Evolutionary conservation across 352 stramenopile species (phyloP).

Genomic region (Phytophthora pseudosyringae): DNA sequence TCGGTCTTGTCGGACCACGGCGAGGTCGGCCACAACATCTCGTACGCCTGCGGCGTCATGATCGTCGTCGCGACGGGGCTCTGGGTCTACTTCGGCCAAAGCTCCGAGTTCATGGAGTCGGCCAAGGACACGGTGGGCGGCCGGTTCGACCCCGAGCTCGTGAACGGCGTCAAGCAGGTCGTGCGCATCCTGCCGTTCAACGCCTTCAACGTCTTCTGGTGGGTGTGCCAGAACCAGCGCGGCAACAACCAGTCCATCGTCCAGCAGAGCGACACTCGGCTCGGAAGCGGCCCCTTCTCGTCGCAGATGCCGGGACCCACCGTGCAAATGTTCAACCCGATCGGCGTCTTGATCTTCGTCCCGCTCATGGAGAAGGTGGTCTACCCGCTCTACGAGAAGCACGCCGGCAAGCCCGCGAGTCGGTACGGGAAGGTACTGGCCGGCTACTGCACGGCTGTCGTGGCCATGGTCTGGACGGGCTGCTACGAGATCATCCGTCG

Average conservation of each 20-base stretch:
- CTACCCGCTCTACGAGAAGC: slow-evolving; percentile 50
- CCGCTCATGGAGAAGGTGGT: slow-evolving; percentile 46
- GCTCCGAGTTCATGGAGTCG: slow-evolving; percentile 52
- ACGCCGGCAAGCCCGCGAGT: slow-evolving; percentile 45
- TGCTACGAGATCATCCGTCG: slow-evolving; percentile 46
- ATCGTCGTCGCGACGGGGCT: slow-evolving; percentile 40
- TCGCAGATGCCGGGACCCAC: slow-evolving; percentile 55
- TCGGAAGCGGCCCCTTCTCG: slow-evolving; percentile 37
- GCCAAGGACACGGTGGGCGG: slow-evolving; percentile 50
- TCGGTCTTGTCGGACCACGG: slow-evolving; percentile 50
- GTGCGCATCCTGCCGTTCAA: slow-evolving; percentile 38
- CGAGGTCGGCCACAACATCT: slow-evolving; percentile 46
- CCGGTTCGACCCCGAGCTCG: slow-evolving; percentile 41
- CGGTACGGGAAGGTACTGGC: slow-evolving; percentile 44
- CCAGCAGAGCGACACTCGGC: slow-evolving; percentile 64
- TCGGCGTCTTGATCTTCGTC: slow-evolving; percentile 47
- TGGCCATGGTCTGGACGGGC: slow-evolving; percentile 52
- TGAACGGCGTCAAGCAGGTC: slow-evolving; percentile 64
- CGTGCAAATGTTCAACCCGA: slow-evolving; percentile 55
- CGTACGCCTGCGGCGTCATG: slow-evolving; percentile 45
- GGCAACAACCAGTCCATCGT: slow-evolving; percentile 75
- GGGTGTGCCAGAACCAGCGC: slow-evolving; percentile 62
- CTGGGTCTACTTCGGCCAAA: slow-evolving; percentile 54
- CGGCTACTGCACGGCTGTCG: slow-evolving; percentile 42
- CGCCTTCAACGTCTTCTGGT: slow-evolving; percentile 67